Conservation (phyloP, 169 alveolate species). For the Neospora caninum region DNA sequence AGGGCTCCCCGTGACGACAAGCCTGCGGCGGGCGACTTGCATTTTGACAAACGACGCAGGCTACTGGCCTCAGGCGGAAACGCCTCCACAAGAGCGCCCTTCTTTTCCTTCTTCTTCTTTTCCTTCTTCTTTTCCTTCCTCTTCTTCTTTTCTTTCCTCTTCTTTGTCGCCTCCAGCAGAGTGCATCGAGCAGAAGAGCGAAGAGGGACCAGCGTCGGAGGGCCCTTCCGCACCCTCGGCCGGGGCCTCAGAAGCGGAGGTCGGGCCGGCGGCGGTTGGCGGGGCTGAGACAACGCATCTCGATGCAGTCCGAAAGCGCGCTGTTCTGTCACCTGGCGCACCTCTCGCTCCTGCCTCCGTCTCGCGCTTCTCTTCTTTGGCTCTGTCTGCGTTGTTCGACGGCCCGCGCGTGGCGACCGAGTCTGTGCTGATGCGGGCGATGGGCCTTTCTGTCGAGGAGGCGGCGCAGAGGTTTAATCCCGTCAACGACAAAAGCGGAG, state of each 20-base stretch:
- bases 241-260: neutral
- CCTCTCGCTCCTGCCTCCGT: neutral
- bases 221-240: neutral
- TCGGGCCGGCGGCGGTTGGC: too few species aligned
- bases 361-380: neutral
- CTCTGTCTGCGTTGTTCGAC: constrained; percentile 16
- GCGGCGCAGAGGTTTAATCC: constrained; percentile 20
- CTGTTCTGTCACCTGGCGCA: too few species aligned
- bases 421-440: constrained; percentile 18
- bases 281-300: too few species aligned
- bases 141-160: neutral
- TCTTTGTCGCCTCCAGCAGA: neutral
- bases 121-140: neutral
- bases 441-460: neutral
- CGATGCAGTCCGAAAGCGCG: too few species aligned
- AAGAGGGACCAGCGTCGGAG: neutral
- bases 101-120: too few species aligned
- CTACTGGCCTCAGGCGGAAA: neutral
- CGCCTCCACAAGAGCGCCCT: neutral
- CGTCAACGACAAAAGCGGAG: neutral
- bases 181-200: neutral
- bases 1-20: neutral
- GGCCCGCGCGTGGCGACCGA: constrained; percentile 10
- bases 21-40: constrained; percentile 7
- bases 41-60: constrained; percentile 12